Conservation (phyloP, 352 stramenopile species). For the Pythium grandisporangium region DNA sequence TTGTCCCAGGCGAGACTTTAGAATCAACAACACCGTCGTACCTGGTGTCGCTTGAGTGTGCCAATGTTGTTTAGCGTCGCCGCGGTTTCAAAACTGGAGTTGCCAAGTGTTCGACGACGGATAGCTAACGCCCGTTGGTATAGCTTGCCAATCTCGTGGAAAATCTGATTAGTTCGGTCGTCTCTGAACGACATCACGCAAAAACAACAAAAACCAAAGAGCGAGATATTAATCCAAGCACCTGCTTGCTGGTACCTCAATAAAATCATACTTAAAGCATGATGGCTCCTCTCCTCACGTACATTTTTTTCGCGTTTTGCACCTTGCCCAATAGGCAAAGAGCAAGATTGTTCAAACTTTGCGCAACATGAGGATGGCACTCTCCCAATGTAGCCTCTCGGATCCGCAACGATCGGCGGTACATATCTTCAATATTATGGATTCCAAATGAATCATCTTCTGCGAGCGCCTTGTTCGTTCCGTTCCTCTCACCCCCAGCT, state of each 20-base stretch:
- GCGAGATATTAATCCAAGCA: too few species aligned
- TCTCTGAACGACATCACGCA: too few species aligned
- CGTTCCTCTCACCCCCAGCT: slow-evolving; percentile 10
- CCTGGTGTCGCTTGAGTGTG: slow-evolving; percentile 68
- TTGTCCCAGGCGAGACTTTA: too few species aligned
- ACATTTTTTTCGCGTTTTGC: slow-evolving; percentile 33
- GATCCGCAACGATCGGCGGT: slow-evolving; percentile 69
- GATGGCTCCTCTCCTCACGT: too few species aligned
- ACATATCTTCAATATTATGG: slow-evolving; percentile 67
- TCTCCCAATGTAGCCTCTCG: slow-evolving; percentile 49
- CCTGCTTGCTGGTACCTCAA: slow-evolving; percentile 54
- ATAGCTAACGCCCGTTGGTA: slow-evolving; percentile 62
- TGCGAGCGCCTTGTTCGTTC: slow-evolving; percentile 3
- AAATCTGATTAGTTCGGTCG: neutral
- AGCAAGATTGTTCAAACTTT: slow-evolving; percentile 76
- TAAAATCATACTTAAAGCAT: too few species aligned
- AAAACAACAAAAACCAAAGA: too few species aligned
- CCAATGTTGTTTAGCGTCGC: slow-evolving; percentile 79
- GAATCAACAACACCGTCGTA: too few species aligned
- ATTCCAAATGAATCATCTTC: slow-evolving; percentile 10
- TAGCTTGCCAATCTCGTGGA: slow-evolving; percentile 23
- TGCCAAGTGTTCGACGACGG: slow-evolving; percentile 55
- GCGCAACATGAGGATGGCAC: slow-evolving; percentile 68
- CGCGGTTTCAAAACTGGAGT: slow-evolving; percentile 71
- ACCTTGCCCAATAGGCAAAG: slow-evolving; percentile 62